Evolutionary conservation across 352 stramenopile species (phyloP).

Genomic region (Phytophthora multivora): DNA sequence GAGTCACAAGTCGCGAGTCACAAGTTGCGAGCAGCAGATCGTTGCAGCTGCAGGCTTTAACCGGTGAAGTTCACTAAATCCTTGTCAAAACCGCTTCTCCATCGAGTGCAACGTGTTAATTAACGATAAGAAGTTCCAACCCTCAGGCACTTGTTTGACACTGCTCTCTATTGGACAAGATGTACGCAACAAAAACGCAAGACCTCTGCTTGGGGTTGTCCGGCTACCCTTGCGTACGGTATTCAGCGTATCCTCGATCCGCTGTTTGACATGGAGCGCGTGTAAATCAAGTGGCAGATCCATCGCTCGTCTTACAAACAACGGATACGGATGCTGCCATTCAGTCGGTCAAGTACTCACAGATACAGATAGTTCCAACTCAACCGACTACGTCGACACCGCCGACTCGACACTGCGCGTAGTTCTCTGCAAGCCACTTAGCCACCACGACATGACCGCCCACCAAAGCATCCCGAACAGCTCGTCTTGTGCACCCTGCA

Average conservation of each 20-base stretch:
- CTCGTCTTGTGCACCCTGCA: slow-evolving; percentile 35
- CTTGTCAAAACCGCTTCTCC: slow-evolving; percentile 8
- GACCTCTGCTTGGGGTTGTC: neutral
- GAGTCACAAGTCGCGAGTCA: neutral
- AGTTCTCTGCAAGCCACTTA: slow-evolving; percentile 43
- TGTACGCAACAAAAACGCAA: slow-evolving; percentile 4
- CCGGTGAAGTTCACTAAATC: slow-evolving; percentile 1
- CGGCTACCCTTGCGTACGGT: neutral
- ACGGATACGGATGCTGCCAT: neutral
- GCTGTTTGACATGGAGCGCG: slow-evolving; percentile 14
- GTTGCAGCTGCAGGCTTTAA: slow-evolving; percentile 2
- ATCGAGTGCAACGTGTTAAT: slow-evolving; percentile 17
- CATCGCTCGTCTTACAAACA: neutral
- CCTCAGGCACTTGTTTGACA: no score
- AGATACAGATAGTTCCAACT: neutral
- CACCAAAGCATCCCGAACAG: slow-evolving; percentile 40
- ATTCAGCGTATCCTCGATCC: neutral
- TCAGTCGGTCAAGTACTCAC: no score
- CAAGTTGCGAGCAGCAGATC: neutral
- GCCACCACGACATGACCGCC: slow-evolving; percentile 43
- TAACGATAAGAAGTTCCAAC: neutral
- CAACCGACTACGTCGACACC: neutral
- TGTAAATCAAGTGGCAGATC: slow-evolving; percentile 6
- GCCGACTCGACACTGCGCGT: slow-evolving; percentile 22
- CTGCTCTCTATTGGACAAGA: neutral